These are phyloP conservation scores for Amaranthus cruentus DNA, from an alignment of 148 eudicot species.

Conservation along the genomic window DNA sequence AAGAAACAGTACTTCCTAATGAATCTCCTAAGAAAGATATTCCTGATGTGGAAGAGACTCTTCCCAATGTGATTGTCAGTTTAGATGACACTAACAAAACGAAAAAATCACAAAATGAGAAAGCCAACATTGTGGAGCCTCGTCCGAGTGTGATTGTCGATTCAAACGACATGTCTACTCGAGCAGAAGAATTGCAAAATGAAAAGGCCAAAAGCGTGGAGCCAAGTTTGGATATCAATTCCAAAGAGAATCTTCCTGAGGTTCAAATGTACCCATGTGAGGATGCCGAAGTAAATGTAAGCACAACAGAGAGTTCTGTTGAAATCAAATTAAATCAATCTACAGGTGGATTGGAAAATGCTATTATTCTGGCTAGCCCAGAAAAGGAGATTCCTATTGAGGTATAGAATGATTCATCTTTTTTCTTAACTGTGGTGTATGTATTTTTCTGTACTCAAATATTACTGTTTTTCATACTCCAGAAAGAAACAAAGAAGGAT, in stretches of 20 bases:
- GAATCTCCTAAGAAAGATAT: constrained; percentile 18
- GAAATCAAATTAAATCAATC: constrained; percentile 11
- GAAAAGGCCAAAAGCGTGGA: constrained; percentile 21
- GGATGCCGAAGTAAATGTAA: constrained; percentile 11
- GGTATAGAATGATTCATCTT: constrained; percentile 25
- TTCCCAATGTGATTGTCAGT: constrained; percentile 18
- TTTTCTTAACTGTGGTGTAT: background rate
- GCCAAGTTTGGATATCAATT: background rate
- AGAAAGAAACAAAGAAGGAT: constrained; percentile 32
- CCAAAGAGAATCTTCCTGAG: constrained; percentile 9
- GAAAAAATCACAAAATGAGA: constrained; percentile 17
- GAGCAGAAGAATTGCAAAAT: constrained; percentile 14
- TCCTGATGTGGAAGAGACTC: constrained; percentile 15
- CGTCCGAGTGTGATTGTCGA: constrained; percentile 19
- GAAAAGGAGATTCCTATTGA: constrained; percentile 20
- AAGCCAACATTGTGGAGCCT: constrained; percentile 15
- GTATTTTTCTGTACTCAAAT: constrained; percentile 4
- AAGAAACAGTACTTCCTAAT: constrained; percentile 2
- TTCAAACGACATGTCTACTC: constrained; percentile 9
- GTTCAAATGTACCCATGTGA: constrained; percentile 8
- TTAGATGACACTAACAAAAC: constrained; percentile 8
- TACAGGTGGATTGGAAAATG: constrained; percentile 16
- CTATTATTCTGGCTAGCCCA: constrained; percentile 17
- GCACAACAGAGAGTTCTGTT: constrained; percentile 20
- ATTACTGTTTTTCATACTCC: constrained; percentile 18